Evolutionary conservation across 305 asterid species (phyloP).

Genomic region (Fraxinus sp.): DNA sequence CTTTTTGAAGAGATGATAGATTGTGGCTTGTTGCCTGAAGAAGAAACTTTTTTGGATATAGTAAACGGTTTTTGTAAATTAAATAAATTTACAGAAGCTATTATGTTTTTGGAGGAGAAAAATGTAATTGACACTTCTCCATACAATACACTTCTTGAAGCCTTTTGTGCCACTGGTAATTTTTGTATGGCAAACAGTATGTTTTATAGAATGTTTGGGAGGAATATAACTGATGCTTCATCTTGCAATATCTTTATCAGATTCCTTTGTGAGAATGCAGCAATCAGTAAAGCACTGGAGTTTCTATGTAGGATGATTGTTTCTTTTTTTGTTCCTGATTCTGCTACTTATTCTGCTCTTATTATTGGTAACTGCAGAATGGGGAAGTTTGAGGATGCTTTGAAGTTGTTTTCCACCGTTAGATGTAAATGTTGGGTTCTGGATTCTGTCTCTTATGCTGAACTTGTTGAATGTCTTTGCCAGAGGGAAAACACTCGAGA

Average conservation of each 20-base stretch:
- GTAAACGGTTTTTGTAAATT: conserved; percentile 49
- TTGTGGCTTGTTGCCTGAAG: conserved; percentile 41
- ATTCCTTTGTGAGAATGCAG: conserved; percentile 44
- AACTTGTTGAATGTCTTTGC: conserved; percentile 57
- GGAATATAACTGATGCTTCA: conserved; percentile 35
- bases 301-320: conserved; percentile 63
- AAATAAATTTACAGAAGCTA: conserved; percentile 50
- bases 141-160: conserved; percentile 58
- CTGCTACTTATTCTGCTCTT: conserved; percentile 65
- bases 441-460: conserved; percentile 55
- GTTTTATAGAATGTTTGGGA: conserved; percentile 52
- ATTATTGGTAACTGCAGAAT: conserved; percentile 56
- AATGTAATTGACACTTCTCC: conserved; percentile 37
- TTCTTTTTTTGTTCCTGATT: conserved; percentile 46
- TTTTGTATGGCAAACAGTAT: conserved; percentile 39
- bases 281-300: conserved; percentile 49
- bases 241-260: conserved; percentile 69
- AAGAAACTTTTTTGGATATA: conserved; percentile 39
- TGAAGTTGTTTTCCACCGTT: conserved; percentile 43
- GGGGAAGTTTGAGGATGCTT: conserved; percentile 45
- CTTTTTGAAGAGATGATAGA: conserved; percentile 56
- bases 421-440: conserved; percentile 44
- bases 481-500: conserved; percentile 39
- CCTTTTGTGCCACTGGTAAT: conserved; percentile 42
- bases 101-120: conserved; percentile 45